phyloP scores from a whole-genome alignment of 805 yeast genomes.

The Torulaspora franciscae region DNA sequence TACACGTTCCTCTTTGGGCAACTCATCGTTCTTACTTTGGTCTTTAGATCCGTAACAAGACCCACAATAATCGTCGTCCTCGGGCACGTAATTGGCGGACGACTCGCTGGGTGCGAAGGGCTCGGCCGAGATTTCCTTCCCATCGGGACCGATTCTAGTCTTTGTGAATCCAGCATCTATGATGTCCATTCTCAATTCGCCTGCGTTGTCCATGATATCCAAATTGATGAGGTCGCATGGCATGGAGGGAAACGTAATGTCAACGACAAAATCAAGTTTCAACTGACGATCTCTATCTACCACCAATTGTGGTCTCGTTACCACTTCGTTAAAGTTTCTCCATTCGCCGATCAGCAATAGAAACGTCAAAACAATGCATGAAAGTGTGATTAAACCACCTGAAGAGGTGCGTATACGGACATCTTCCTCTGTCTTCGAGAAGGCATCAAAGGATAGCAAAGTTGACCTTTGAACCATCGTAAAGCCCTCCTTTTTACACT shows the following conservation, averaged over 20 bases:
- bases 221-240: conserved; percentile 81
- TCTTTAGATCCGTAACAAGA: conserved; percentile 82
- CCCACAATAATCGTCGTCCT: conserved; percentile 60
- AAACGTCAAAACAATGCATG: conserved; percentile 57
- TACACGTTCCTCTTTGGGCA: conserved; percentile 39
- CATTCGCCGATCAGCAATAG: conserved; percentile 70
- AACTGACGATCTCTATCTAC: conserved; percentile 79
- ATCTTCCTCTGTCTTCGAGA: conserved; percentile 91
- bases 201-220: conserved; percentile 86
- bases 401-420: conserved; percentile 81
- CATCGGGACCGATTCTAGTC: conserved; percentile 54
- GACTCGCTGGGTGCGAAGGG: conserved; percentile 41
- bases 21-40: conserved; percentile 45
- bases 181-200: conserved; percentile 75
- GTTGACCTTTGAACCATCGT: conserved; percentile 25
- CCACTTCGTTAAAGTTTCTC: conserved; percentile 61
- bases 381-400: conserved; percentile 83
- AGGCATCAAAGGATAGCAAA: conserved; percentile 70
- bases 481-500: background rate
- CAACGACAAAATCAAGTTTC: conserved; percentile 72
- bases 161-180: conserved; percentile 65
- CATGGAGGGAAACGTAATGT: conserved; percentile 73
- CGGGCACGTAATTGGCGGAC: conserved; percentile 33
- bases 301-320: conserved; percentile 74
- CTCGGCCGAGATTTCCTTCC: conserved; percentile 43